Evolutionary conservation across 2,329 filamentous ascomycete genomes (phyloP).

Genomic region (Laburnicola sp.): DNA sequence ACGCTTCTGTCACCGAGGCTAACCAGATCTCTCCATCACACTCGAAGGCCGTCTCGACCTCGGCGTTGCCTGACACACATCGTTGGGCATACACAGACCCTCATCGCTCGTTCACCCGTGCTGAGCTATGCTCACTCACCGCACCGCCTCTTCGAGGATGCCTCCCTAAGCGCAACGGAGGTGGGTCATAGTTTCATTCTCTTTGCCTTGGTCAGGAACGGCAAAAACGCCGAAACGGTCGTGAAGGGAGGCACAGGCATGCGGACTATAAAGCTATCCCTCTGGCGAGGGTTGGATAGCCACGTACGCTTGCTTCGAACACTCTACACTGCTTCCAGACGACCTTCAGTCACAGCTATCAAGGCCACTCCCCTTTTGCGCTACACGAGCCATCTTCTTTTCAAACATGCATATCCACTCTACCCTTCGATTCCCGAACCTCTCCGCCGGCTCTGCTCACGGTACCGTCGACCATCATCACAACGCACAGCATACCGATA

Average conservation of each 20-base stretch:
- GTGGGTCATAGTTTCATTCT: slow-evolving; percentile 9
- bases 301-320: not conserved
- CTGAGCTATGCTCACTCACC: slow-evolving; percentile 9
- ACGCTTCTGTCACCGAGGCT: not conserved
- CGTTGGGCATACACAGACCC: slow-evolving; percentile 1
- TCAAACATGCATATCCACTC: slow-evolving; percentile 8
- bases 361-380: not conserved
- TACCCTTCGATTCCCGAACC: slow-evolving; percentile 6
- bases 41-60: not conserved
- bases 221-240: not conserved
- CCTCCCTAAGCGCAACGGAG: slow-evolving; percentile 9
- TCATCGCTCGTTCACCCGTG: slow-evolving; percentile 8
- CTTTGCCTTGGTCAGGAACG: slow-evolving; percentile 12
- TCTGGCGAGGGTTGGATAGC: not conserved
- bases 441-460: not conserved
- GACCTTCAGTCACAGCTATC: not conserved
- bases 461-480: not conserved
- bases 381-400: not conserved
- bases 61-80: slow-evolving; percentile 7
- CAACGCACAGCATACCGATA: not conserved
- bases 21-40: not conserved
- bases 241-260: not conserved
- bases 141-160: slow-evolving; percentile 8
- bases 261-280: slow-evolving; percentile 9
- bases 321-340: not conserved